phyloP scores from a whole-genome alignment of 2,329 filamentous ascomycete genomes.

The Zymoseptoria passerinii region DNA sequence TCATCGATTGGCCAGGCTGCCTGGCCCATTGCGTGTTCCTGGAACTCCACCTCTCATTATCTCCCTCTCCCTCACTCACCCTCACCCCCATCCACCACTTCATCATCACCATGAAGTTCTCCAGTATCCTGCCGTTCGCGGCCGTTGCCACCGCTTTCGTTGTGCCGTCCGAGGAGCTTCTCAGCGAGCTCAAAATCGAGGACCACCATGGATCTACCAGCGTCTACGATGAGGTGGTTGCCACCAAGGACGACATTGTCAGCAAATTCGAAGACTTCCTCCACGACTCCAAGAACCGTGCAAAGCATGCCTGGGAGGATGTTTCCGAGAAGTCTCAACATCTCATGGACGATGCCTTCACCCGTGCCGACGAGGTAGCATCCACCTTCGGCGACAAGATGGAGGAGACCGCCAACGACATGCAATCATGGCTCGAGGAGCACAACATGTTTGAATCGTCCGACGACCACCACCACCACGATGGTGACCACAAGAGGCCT shows the following conservation, averaged over 20 bases:
- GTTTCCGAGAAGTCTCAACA: slow-evolving; percentile 28
- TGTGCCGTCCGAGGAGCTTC: slow-evolving; percentile 43
- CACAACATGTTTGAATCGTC: slow-evolving; percentile 29
- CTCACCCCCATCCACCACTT: background rate
- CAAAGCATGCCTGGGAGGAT: slow-evolving; percentile 25
- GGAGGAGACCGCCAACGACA: slow-evolving; percentile 38
- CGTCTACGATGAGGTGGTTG: slow-evolving; percentile 25
- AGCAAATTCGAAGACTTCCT: slow-evolving; percentile 6
- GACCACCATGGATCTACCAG: slow-evolving; percentile 26
- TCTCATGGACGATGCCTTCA: slow-evolving; percentile 38
- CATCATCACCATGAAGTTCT: slow-evolving; percentile 39
- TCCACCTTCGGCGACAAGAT: slow-evolving; percentile 35
- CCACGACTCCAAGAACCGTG: slow-evolving; percentile 13
- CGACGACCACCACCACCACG: slow-evolving; percentile 24
- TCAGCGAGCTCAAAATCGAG: slow-evolving; percentile 36
- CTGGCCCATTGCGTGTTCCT: slow-evolving; percentile 11
- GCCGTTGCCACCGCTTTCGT: slow-evolving; percentile 46
- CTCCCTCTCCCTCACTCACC: background rate
- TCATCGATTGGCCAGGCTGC: slow-evolving; percentile 15
- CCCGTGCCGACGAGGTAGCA: slow-evolving; percentile 32
- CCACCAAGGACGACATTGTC: slow-evolving; percentile 30
- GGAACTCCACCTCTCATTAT: background rate
- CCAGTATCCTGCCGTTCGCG: slow-evolving; percentile 41
- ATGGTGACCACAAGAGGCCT: slow-evolving; percentile 8
- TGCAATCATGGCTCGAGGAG: slow-evolving; percentile 40